These are phyloP conservation scores for Paecilomyces niveus DNA, from an alignment of 2,329 filamentous ascomycete genomes.

Conservation along the genomic window DNA sequence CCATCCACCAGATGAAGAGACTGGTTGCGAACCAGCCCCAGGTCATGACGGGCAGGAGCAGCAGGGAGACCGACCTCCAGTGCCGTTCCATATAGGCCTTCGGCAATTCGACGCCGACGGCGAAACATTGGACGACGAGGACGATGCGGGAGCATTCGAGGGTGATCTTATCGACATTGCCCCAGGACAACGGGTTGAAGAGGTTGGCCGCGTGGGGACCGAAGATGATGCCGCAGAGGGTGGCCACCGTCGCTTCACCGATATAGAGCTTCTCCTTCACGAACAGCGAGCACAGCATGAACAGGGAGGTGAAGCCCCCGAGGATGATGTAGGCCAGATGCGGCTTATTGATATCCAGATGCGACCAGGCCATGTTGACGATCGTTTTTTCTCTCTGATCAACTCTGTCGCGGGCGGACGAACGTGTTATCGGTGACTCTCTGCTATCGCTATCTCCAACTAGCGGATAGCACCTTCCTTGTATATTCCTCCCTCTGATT, in stretches of 20 bases:
- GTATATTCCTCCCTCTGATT: background rate
- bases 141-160: constrained; percentile 66
- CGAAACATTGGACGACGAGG: constrained; percentile 66
- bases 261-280: constrained; percentile 99
- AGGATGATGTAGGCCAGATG: constrained; percentile 98
- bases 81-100: constrained; percentile 89
- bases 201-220: constrained; percentile 60
- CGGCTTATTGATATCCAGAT: constrained; percentile 70
- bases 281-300: constrained; percentile 96
- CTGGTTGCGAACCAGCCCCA: constrained; percentile 80
- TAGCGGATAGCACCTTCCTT: background rate
- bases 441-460: background rate
- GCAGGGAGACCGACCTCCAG: constrained; percentile 83
- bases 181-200: constrained; percentile 56
- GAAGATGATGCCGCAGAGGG: constrained; percentile 63
- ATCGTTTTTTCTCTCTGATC: constrained; percentile 1
- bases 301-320: constrained; percentile 92
- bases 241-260: constrained; percentile 91
- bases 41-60: constrained; percentile 94
- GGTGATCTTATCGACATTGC: constrained; percentile 60
- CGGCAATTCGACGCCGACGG: constrained; percentile 64
- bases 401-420: background rate
- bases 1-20: constrained; percentile 90
- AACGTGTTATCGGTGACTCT: background rate
- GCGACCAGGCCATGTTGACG: constrained; percentile 43